A percentile compares a stretch with the other conserved stretches of the same genome.
These are phyloP conservation scores for Oxytropis ochrocephala DNA, from an alignment of 306 rosid genomes.

Conservation along the genomic window DNA sequence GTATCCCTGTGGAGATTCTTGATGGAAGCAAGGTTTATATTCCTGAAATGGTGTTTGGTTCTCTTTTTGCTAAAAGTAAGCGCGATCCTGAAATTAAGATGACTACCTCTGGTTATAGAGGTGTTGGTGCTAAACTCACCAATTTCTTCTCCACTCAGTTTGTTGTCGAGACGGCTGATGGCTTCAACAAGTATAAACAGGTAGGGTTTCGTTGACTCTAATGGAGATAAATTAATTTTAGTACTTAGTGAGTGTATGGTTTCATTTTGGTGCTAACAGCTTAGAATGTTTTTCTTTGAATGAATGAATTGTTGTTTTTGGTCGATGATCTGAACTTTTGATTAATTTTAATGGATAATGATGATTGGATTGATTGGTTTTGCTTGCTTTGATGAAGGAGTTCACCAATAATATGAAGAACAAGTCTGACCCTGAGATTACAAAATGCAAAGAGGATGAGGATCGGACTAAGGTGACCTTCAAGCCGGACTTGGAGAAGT, in stretches of 20 bases:
- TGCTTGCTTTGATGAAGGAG: conserved; percentile 43
- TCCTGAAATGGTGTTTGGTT: conserved; percentile 89
- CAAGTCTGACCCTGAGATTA: conserved; percentile 61
- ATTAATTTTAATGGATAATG: too few species aligned
- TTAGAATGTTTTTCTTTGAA: background rate
- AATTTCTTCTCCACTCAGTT: conserved; percentile 87
- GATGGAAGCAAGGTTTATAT: conserved; percentile 89
- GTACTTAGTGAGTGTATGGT: too few species aligned
- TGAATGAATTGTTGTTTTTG: too few species aligned
- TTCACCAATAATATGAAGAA: conserved; percentile 76
- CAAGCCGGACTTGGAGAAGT: conserved; percentile 81
- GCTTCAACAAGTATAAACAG: conserved; percentile 88
- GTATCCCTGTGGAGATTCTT: conserved; percentile 86
- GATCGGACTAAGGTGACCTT: conserved; percentile 92
- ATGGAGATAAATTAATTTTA: too few species aligned
- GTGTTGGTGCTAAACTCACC: conserved; percentile 90
- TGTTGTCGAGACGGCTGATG: conserved; percentile 87
- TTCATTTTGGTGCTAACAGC: background rate
- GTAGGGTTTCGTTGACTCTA: conserved; percentile 15
- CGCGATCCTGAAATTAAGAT: conserved; percentile 72
- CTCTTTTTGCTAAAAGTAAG: conserved; percentile 75
- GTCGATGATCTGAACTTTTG: too few species aligned
- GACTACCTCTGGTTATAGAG: conserved; percentile 89
- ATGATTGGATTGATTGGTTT: background rate
- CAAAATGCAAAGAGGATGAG: conserved; percentile 70